A percentile compares a stretch with the other conserved stretches of the same genome.
Conservation (phyloP, 1,139 yeast species). For the Fermentozyma sake region DNA sequence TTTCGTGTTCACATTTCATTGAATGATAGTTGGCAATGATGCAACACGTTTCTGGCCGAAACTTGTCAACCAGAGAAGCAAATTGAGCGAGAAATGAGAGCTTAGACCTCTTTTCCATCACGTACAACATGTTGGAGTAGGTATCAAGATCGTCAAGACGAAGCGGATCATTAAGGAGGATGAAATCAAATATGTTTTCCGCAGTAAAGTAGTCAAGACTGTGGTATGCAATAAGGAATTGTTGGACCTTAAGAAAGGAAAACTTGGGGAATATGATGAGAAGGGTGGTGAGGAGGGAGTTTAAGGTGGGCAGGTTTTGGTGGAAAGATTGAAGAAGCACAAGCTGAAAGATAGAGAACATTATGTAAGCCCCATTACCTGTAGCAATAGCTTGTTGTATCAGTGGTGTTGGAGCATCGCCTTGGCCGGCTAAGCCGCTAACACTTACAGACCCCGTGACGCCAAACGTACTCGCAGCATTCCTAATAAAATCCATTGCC, state of each 20-base stretch:
- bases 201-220: conserved; percentile 77
- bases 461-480: no score
- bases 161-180: conserved; percentile 75
- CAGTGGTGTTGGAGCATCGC: no score
- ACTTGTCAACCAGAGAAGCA: conserved; percentile 77
- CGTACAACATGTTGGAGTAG: conserved; percentile 89
- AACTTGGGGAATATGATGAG: conserved; percentile 62
- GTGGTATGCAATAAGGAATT: conserved; percentile 77
- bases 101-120: conserved; percentile 84
- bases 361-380: conserved; percentile 28
- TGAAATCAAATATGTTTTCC: conserved; percentile 71
- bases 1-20: conserved; percentile 88
- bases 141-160: conserved; percentile 87
- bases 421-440: no score
- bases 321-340: conserved; percentile 76
- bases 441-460: no score
- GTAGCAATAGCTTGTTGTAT: conserved; percentile 33
- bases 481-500: conserved; percentile 46
- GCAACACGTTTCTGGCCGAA: conserved; percentile 93
- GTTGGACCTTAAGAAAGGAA: conserved; percentile 71
- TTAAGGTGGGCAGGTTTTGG: conserved; percentile 55
- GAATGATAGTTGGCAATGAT: conserved; percentile 92
- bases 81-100: conserved; percentile 83
- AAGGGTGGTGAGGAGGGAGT: conserved; percentile 45
- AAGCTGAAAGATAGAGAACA: conserved; percentile 67